These are phyloP conservation scores for Capillidium rhysosporum DNA, from an alignment of 371 early-diverging fungal species.

Conservation along the genomic window DNA sequence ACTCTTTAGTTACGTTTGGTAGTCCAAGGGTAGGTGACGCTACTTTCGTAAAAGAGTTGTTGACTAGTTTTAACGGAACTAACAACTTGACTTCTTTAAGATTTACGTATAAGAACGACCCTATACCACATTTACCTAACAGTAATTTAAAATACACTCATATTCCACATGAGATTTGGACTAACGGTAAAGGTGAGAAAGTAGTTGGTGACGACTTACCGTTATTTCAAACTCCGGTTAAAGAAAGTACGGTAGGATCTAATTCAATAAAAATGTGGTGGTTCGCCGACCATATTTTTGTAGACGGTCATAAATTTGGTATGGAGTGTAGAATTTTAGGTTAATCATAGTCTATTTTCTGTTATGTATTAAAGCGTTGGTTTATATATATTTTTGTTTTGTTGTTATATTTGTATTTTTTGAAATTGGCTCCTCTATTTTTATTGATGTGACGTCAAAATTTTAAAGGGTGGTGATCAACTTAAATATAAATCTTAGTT, in stretches of 20 bases:
- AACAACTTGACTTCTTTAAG: neutral
- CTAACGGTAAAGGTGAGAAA: no score
- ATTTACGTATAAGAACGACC: neutral
- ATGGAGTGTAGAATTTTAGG: neutral
- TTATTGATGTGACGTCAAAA: no score
- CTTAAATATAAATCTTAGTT: no score
- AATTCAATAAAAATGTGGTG: neutral
- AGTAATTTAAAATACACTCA: neutral
- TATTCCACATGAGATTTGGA: neutral
- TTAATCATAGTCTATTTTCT: no score
- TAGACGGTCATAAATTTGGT: neutral
- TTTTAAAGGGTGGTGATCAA: no score
- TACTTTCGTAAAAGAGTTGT: neutral
- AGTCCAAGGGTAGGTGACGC: neutral
- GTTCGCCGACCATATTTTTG: neutral
- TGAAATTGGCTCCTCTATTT: no score
- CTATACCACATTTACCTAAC: neutral
- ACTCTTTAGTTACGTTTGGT: neutral
- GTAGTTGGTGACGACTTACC: neutral
- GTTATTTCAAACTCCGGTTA: no score
- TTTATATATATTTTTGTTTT: no score
- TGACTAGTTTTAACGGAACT: neutral
- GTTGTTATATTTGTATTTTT: no score
- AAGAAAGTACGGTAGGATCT: neutral
- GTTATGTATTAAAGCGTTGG: no score